Percentiles rank a stretch among this genome's conserved stretches.
phyloP scores from a whole-genome alignment of 139 green algal genomes.

The Eudorina sp. region DNA sequence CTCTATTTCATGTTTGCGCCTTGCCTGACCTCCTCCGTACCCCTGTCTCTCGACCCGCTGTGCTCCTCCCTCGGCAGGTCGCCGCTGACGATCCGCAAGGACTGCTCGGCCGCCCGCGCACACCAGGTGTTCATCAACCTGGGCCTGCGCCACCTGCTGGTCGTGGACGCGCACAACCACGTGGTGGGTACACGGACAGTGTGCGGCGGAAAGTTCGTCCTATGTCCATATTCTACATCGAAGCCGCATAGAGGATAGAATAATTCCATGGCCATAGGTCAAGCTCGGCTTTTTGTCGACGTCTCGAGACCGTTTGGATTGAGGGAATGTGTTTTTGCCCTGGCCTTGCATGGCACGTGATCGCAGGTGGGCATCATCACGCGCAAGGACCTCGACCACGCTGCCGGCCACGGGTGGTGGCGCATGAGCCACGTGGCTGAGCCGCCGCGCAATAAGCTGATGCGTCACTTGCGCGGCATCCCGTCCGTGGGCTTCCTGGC shows the following conservation, averaged over 20 bases:
- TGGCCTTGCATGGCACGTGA: no score
- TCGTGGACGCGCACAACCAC: conserved; percentile 80
- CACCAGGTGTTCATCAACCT: conserved; percentile 89
- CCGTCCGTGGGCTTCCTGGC: conserved; percentile 43
- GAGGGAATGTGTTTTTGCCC: no score
- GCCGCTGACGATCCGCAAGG: conserved; percentile 68
- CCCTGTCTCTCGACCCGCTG: no score
- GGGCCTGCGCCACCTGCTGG: conserved; percentile 92
- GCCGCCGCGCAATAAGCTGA: conserved; percentile 49
- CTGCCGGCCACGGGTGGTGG: conserved; percentile 75
- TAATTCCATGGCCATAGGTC: no score
- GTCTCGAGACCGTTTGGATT: no score
- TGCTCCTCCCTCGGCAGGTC: conserved; percentile 48
- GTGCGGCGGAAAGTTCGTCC: no score
- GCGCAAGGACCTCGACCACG: conserved; percentile 91
- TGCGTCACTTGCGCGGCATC: conserved; percentile 41
- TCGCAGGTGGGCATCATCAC: conserved; percentile 90
- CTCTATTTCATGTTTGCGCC: no score
- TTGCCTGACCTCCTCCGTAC: no score
- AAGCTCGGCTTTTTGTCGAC: no score
- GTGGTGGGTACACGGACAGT: conserved; percentile 65
- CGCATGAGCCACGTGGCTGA: conserved; percentile 62
- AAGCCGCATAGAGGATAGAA: no score
- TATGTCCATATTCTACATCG: no score
- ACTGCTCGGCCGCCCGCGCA: conserved; percentile 67